Evolutionary conservation across 495 filamentous ascomycete genomes (phyloP).

Genomic region (Aspergillus indologenus): DNA sequence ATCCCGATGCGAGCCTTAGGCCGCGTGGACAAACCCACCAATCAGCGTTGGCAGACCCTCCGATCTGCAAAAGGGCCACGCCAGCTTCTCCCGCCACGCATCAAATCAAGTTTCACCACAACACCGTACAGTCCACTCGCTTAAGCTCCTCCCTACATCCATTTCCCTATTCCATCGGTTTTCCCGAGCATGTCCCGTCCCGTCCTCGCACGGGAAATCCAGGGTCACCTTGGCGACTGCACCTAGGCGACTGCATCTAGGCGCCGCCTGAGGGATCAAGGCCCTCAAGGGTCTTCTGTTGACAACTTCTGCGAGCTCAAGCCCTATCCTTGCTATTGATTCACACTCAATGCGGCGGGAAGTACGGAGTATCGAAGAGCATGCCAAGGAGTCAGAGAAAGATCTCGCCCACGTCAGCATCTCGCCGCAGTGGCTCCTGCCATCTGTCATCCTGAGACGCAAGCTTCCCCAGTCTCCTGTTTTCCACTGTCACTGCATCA

Average conservation of each 20-base stretch:
- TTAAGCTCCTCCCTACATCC: background rate
- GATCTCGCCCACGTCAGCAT: background rate
- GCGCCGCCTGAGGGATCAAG: background rate
- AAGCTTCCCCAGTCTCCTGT: background rate
- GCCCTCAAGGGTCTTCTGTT: background rate
- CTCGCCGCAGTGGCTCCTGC: background rate
- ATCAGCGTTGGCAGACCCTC: background rate
- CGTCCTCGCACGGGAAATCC: background rate
- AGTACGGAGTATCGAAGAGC: background rate
- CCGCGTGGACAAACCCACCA: background rate
- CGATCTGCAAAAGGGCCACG: conserved; percentile 3
- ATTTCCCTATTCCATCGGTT: background rate
- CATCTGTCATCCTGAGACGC: background rate
- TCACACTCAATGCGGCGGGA: too few species aligned
- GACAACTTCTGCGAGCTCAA: background rate
- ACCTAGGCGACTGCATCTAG: background rate
- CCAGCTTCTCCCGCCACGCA: background rate
- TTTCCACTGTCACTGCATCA: background rate
- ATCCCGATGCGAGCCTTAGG: background rate
- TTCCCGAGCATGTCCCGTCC: background rate
- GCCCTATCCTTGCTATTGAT: background rate
- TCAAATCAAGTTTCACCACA: background rate
- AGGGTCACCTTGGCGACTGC: background rate
- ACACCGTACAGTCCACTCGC: background rate
- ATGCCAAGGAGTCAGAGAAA: background rate